Evolutionary conservation across 306 rosid species (phyloP).

Genomic region (Gleditsia sinensis): DNA sequence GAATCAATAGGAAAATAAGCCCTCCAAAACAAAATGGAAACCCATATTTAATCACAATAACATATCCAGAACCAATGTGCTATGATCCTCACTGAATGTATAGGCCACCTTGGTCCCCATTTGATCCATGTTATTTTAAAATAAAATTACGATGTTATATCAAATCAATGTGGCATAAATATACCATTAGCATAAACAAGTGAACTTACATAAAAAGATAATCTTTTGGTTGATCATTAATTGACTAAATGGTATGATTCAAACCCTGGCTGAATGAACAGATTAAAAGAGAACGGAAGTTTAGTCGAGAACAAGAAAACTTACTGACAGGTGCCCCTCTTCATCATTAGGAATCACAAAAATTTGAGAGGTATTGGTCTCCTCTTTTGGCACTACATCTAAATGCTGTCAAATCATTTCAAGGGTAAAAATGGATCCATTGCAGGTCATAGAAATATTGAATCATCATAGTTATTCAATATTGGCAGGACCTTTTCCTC

Average conservation of each 20-base stretch:
- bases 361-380: constrained; percentile 58
- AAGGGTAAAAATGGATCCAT: constrained; percentile 39
- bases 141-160: background rate
- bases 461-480: constrained; percentile 30
- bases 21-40: background rate
- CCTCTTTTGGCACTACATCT: constrained; percentile 78
- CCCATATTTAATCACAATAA: background rate
- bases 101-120: constrained; percentile 17
- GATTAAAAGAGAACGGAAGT: constrained; percentile 12
- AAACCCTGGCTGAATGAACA: constrained; percentile 9
- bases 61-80: background rate
- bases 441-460: constrained; percentile 4
- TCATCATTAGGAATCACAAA: constrained; percentile 80
- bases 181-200: constrained; percentile 1
- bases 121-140: background rate
- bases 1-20: constrained; percentile 30
- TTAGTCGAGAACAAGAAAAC: constrained; percentile 28
- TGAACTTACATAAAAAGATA: background rate
- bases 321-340: constrained; percentile 61
- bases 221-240: constrained; percentile 16
- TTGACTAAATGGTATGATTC: constrained; percentile 2
- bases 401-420: constrained; percentile 56
- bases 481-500: constrained; percentile 44
- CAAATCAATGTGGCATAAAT: constrained; percentile 14
- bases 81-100: constrained; percentile 4